These are phyloP conservation scores for Kwoniella sp. DNA, from an alignment of 768 basidiomycete genomes.

Conservation along the genomic window DNA sequence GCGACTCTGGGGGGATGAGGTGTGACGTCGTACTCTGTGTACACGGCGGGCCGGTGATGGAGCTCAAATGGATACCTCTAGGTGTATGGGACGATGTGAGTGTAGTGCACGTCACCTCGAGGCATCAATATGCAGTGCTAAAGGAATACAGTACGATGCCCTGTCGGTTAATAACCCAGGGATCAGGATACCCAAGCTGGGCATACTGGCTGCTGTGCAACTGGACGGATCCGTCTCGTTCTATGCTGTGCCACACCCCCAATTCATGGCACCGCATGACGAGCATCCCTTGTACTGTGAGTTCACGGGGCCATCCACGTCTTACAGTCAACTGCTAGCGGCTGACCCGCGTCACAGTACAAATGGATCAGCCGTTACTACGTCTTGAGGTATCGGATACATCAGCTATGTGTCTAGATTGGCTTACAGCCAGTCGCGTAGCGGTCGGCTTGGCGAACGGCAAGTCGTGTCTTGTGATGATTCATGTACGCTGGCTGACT, in stretches of 20 bases:
- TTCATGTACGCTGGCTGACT: neutral
- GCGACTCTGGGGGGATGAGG: slow-evolving; percentile 55
- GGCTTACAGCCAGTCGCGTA: slow-evolving; percentile 78
- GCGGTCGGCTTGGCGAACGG: slow-evolving; percentile 83
- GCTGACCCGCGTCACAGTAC: no score
- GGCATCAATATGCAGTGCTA: neutral
- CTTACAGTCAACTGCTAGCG: slow-evolving; percentile 12
- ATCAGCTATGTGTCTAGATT: slow-evolving; percentile 75
- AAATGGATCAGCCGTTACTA: slow-evolving; percentile 59
- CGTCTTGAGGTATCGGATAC: slow-evolving; percentile 72
- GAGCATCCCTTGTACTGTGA: slow-evolving; percentile 25
- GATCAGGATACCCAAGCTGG: slow-evolving; percentile 58
- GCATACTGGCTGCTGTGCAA: slow-evolving; percentile 77
- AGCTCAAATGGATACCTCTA: slow-evolving; percentile 88
- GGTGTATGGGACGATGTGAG: slow-evolving; percentile 66
- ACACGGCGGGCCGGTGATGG: slow-evolving; percentile 72
- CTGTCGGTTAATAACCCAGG: neutral
- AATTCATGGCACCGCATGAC: neutral
- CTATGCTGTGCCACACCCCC: slow-evolving; percentile 73
- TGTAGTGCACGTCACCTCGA: slow-evolving; percentile 4
- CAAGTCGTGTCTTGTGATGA: slow-evolving; percentile 44
- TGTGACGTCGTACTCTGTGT: slow-evolving; percentile 84
- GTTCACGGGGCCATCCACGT: slow-evolving; percentile 9
- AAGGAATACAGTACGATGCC: slow-evolving; percentile 1
- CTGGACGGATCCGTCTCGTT: slow-evolving; percentile 80